A percentile compares a stretch with the other conserved stretches of the same genome.
Evolutionary conservation across 225 moss, liverwort and hornwort genomes (phyloP).

Genomic region (Climacium dendroides): DNA sequence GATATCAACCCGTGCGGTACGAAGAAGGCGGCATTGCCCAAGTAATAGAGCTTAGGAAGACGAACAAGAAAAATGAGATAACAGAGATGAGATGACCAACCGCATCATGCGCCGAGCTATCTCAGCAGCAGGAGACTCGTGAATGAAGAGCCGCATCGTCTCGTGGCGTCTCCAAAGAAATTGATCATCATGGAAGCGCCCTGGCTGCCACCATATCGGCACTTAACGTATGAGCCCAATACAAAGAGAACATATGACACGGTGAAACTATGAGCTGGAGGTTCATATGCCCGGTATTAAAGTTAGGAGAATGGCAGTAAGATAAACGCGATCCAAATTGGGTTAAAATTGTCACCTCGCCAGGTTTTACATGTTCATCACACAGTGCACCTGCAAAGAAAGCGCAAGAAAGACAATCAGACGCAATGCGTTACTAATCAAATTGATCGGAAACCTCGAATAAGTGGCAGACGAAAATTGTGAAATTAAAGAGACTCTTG

Average conservation of each 20-base stretch:
- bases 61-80: neutral
- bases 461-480: neutral
- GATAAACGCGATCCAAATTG: neutral
- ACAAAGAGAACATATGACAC: neutral
- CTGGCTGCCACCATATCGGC: constrained; percentile 52
- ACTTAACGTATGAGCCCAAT: neutral
- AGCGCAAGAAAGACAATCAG: neutral
- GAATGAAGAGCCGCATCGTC: constrained; percentile 54
- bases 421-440: neutral
- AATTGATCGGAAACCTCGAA: neutral
- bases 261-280: neutral
- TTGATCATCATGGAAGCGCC: constrained; percentile 96
- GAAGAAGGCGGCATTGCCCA: neutral
- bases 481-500: neutral
- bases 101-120: constrained; percentile 84
- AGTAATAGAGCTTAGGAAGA: neutral
- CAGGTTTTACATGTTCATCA: constrained; percentile 79
- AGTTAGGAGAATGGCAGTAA: neutral
- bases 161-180: constrained; percentile 94
- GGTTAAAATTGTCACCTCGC: constrained; percentile 40
- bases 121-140: constrained; percentile 77
- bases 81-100: constrained; percentile 21
- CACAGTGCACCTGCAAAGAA: constrained; percentile 63
- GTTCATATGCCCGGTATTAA: neutral
- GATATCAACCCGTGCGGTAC: neutral